Conservation (phyloP, 2,329 filamentous ascomycete species). For the Ceratocystis lukuohia region DNA sequence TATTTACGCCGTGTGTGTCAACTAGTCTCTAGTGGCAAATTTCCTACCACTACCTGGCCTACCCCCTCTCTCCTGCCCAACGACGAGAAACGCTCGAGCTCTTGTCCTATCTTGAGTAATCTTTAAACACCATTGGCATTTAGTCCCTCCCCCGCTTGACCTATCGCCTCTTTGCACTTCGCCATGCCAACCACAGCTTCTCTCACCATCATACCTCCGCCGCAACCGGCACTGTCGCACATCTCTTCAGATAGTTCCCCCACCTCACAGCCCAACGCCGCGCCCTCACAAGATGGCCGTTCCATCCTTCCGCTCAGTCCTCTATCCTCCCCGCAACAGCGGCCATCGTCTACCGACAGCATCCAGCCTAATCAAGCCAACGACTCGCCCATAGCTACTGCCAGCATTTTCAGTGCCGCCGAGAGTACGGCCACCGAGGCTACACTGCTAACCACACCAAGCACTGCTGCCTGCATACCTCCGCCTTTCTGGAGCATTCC, state of each 20-base stretch:
- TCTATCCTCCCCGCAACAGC: not conserved
- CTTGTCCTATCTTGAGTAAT: not conserved
- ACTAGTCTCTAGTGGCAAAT: constrained; percentile 1
- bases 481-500: constrained; percentile 17
- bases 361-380: not conserved
- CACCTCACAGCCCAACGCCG: not conserved
- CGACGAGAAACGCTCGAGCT: not conserved
- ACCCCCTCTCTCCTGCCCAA: not conserved
- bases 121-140: no score
- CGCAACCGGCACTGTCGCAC: not conserved
- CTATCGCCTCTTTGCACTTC: not conserved
- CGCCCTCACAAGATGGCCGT: not conserved
- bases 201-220: constrained; percentile 13
- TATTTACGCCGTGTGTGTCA: not conserved
- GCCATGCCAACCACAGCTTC: constrained; percentile 13
- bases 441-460: constrained; percentile 12
- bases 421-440: constrained; percentile 15
- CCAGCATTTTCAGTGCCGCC: constrained; percentile 12
- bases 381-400: constrained; percentile 9
- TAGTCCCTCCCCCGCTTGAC: no score
- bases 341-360: constrained; percentile 11
- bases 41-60: not conserved
- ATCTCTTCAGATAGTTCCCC: not conserved
- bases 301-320: not conserved
- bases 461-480: constrained; percentile 7